These are phyloP conservation scores for Orbilia javanica DNA, from an alignment of 2,329 filamentous ascomycete genomes.

Conservation along the genomic window DNA sequence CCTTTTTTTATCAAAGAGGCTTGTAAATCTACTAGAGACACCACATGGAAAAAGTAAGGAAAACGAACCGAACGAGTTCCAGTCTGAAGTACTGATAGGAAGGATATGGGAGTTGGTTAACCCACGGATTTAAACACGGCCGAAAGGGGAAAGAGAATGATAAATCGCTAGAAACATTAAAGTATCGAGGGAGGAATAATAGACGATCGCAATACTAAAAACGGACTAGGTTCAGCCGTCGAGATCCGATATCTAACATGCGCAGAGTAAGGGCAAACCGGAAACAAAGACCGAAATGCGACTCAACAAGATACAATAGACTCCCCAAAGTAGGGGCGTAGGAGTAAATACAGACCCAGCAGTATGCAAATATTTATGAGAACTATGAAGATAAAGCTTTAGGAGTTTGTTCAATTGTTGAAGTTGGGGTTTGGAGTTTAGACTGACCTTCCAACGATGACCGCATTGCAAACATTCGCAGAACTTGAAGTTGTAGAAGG, in stretches of 20 bases:
- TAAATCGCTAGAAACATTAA: constrained; percentile 41
- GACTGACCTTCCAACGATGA: constrained; percentile 77
- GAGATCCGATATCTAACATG: constrained; percentile 9
- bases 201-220: background rate
- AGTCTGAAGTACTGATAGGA: constrained; percentile 14
- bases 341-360: background rate
- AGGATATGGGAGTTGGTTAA: background rate
- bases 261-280: background rate
- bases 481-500: constrained; percentile 66
- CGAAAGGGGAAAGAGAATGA: background rate
- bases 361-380: background rate
- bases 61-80: constrained; percentile 4
- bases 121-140: background rate
- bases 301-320: background rate
- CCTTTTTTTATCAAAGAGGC: background rate
- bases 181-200: background rate
- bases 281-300: background rate
- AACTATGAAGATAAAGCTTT: background rate
- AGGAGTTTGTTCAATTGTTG: background rate
- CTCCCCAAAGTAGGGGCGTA: background rate
- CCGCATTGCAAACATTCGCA: constrained; percentile 79
- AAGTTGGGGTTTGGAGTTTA: background rate
- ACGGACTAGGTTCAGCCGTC: background rate
- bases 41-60: background rate
- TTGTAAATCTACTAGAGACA: no score